Percentiles rank a stretch among this genome's conserved stretches.
Conservation (phyloP, 352 stramenopile species). For the Phytophthora capsici region DNA sequence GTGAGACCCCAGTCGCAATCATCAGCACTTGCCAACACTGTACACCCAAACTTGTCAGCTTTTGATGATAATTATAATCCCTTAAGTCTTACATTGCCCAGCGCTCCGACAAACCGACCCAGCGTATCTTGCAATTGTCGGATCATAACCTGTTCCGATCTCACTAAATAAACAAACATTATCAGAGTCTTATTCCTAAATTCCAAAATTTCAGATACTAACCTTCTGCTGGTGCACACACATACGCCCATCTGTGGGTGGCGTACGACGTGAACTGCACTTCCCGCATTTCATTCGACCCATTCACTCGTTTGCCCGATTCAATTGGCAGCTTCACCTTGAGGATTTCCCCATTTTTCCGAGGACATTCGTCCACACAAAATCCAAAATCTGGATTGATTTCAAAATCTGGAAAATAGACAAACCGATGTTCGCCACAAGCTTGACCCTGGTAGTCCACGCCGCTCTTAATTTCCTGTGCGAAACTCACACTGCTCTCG, state of each 20-base stretch:
- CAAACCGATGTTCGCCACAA: constrained; percentile 56
- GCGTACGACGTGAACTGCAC: constrained; percentile 75
- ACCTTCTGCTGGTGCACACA: constrained; percentile 71
- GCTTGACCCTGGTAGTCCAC: constrained; percentile 76
- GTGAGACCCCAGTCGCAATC: constrained; percentile 61
- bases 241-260: constrained; percentile 70
- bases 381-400: constrained; percentile 82
- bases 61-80: not conserved
- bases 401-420: constrained; percentile 80
- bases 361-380: constrained; percentile 68
- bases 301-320: constrained; percentile 38
- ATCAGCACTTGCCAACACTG: constrained; percentile 77
- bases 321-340: constrained; percentile 62
- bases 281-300: constrained; percentile 34
- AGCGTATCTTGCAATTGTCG: constrained; percentile 74
- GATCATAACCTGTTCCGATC: constrained; percentile 63
- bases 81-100: constrained; percentile 56
- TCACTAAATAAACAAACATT: constrained; percentile 35
- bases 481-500: constrained; percentile 69
- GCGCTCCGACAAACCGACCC: constrained; percentile 78
- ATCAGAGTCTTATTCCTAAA: not conserved
- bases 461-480: constrained; percentile 80
- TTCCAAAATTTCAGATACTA: constrained; percentile 1
- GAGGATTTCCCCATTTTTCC: constrained; percentile 45
- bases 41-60: constrained; percentile 2